Conservation (phyloP, 1,284 basidiomycete species). For the Flammula alnicola region DNA sequence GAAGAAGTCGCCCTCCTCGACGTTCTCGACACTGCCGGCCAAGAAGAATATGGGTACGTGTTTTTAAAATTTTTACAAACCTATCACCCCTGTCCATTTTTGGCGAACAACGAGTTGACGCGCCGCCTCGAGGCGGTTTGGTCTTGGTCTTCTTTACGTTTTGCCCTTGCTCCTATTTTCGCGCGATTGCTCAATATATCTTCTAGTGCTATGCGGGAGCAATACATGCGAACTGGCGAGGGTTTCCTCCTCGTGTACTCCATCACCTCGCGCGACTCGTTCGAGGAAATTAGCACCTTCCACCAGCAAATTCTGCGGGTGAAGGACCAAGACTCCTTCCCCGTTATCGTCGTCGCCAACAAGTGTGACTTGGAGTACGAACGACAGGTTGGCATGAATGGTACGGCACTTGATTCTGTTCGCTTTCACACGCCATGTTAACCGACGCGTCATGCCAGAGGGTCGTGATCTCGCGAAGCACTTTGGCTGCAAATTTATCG, state of each 20-base stretch:
- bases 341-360: conserved; percentile 97
- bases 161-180: neutral
- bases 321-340: conserved; percentile 98
- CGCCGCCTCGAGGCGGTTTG: conserved; percentile 20
- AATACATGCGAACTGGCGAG: conserved; percentile 98
- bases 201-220: conserved; percentile 92
- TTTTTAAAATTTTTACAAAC: conserved; percentile 17
- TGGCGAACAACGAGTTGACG: conserved; percentile 12
- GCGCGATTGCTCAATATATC: conserved; percentile 9
- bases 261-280: conserved; percentile 97
- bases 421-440: conserved; percentile 1
- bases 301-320: conserved; percentile 97
- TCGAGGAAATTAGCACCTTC: conserved; percentile 97
- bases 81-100: conserved; percentile 15
- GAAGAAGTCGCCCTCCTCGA: conserved; percentile 97
- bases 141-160: neutral
- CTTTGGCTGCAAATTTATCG: conserved; percentile 97
- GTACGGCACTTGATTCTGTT: conserved; percentile 47
- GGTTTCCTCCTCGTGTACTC: conserved; percentile 99
- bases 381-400: conserved; percentile 95
- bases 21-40: conserved; percentile 97
- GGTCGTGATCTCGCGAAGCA: conserved; percentile 96
- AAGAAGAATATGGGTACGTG: conserved; percentile 97
- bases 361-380: conserved; percentile 99
- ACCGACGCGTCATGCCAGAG: conserved; percentile 58